phyloP scores from a whole-genome alignment of 75 land plant species.

The Isoetes taiwanensis region DNA sequence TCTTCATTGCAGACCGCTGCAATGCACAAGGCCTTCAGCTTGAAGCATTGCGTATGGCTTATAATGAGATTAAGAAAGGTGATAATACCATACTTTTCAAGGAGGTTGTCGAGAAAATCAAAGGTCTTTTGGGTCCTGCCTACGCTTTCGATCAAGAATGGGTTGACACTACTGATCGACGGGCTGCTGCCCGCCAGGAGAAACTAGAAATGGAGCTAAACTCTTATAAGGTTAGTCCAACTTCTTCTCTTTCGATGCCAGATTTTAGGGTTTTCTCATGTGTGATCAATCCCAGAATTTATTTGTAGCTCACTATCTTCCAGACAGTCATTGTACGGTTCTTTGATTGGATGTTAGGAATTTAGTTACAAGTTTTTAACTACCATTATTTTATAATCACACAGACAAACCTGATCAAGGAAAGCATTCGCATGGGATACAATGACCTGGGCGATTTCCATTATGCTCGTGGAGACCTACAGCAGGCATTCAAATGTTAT shows the following conservation, averaged over 20 bases:
- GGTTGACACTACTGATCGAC: conserved; percentile 57
- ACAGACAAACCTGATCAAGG: conserved; percentile 94
- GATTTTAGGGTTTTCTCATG: no score
- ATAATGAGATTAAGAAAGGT: conserved; percentile 71
- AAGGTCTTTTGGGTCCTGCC: conserved; percentile 39
- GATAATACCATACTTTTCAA: conserved; percentile 57
- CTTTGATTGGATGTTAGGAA: no score
- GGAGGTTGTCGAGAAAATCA: conserved; percentile 71
- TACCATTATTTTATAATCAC: no score
- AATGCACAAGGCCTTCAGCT: conserved; percentile 35
- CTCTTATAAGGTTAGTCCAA: conserved; percentile 41
- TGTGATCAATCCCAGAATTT: no score
- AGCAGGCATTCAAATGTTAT: conserved; percentile 77
- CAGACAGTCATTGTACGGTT: no score
- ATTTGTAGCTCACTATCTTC: no score
- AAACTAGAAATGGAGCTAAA: conserved; percentile 88
- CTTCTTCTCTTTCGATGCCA: no score
- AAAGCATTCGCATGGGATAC: conserved; percentile 96
- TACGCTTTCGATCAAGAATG: conserved; percentile 51
- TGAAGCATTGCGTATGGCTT: conserved; percentile 88
- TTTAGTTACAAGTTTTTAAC: no score
- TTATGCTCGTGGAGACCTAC: conserved; percentile 76
- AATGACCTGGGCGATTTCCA: conserved; percentile 92
- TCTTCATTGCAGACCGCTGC: conserved; percentile 73
- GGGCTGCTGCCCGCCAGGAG: conserved; percentile 60